phyloP scores from a whole-genome alignment of 257 asterid genomes.

The Oldenlandia corymbosa region DNA sequence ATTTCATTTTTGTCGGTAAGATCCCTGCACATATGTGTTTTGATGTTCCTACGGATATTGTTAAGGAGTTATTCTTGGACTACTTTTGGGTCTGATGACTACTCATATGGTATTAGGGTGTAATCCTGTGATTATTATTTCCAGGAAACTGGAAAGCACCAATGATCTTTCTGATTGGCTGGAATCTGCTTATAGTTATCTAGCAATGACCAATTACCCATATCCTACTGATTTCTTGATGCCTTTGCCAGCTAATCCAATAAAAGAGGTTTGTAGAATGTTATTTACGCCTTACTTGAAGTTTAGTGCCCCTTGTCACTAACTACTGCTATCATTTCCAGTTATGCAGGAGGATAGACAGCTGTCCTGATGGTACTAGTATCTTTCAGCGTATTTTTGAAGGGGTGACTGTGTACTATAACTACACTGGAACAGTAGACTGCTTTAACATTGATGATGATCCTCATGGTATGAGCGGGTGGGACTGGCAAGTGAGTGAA shows the following conservation, averaged over 20 bases:
- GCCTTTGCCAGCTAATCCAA: constrained; percentile 93
- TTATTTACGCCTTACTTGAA: not conserved
- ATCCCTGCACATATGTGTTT: not conserved
- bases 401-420: constrained; percentile 80
- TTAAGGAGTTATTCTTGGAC: not conserved
- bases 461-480: constrained; percentile 89
- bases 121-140: constrained; percentile 15
- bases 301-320: not conserved
- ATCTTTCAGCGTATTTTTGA: constrained; percentile 61
- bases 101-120: not conserved
- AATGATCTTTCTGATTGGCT: constrained; percentile 71
- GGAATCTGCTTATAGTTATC: constrained; percentile 72
- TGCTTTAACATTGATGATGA: constrained; percentile 81
- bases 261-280: constrained; percentile 58
- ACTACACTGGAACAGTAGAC: constrained; percentile 58
- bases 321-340: constrained; percentile 19
- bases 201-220: constrained; percentile 90
- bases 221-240: constrained; percentile 80
- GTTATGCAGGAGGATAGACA: constrained; percentile 80
- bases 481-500: constrained; percentile 85
- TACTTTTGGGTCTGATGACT: not conserved
- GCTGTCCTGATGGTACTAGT: constrained; percentile 45
- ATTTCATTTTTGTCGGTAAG: constrained; percentile 71
- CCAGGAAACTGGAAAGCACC: constrained; percentile 69
- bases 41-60: not conserved